A percentile compares a stretch with the other conserved stretches of the same genome.
Conservation (phyloP, 1,284 basidiomycete species). For the Malassezia dermatis region DNA sequence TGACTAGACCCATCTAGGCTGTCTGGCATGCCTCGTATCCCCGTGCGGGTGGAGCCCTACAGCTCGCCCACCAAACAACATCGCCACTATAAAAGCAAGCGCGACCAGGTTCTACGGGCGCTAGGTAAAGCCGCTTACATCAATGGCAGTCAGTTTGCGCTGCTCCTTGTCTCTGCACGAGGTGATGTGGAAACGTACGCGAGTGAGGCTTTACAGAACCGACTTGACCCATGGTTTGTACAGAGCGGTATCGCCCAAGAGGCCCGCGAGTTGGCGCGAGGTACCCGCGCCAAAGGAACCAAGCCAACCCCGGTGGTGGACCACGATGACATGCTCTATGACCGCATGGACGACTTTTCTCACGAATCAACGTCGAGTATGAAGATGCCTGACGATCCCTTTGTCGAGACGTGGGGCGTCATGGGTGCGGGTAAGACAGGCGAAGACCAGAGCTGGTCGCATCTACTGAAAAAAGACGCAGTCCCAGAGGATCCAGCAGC, state of each 20-base stretch:
- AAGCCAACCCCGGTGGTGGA: neutral
- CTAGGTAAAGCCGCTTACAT: slow-evolving; percentile 51
- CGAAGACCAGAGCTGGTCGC: neutral
- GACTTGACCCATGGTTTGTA: slow-evolving; percentile 38
- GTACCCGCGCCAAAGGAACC: neutral
- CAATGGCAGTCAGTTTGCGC: slow-evolving; percentile 54
- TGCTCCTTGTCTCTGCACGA: slow-evolving; percentile 52
- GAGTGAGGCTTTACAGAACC: slow-evolving; percentile 48
- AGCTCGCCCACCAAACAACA: slow-evolving; percentile 52
- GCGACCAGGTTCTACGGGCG: slow-evolving; percentile 52
- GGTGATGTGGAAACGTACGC: slow-evolving; percentile 54
- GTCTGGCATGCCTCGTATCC: slow-evolving; percentile 52
- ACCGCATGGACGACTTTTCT: neutral
- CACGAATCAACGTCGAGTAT: neutral
- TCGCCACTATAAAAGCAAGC: slow-evolving; percentile 54
- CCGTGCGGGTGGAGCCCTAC: slow-evolving; percentile 53
- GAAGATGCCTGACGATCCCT: slow-evolving; percentile 12
- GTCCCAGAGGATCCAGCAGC: neutral
- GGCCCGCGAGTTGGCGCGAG: slow-evolving; percentile 20
- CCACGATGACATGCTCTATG: neutral
- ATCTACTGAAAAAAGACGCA: neutral
- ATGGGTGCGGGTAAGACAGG: neutral
- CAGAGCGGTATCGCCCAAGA: slow-evolving; percentile 37
- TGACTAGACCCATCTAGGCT: neutral
- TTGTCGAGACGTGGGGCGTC: slow-evolving; percentile 7